Evolutionary conservation across 495 filamentous ascomycete genomes (phyloP).

Genomic region (Diplogelasinospora grovesii): DNA sequence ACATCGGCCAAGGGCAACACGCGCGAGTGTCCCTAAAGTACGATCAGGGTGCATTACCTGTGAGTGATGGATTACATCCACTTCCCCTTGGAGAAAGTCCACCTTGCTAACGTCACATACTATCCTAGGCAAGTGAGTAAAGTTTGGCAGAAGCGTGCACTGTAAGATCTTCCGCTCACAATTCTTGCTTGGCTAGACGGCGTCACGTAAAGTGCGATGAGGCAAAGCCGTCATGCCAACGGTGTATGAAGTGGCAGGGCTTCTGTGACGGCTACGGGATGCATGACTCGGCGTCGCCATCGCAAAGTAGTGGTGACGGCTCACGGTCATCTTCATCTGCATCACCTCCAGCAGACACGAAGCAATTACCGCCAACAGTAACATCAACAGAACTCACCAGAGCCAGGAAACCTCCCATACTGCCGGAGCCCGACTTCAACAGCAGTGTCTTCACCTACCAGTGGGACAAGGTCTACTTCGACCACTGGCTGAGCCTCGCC

Average conservation of each 20-base stretch:
- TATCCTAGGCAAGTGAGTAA: conserved; percentile 21
- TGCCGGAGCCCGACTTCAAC: background rate
- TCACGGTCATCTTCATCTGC: too few species aligned
- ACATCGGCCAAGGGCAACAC: conserved; percentile 18
- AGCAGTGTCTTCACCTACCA: conserved; percentile 3
- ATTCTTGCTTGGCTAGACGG: conserved; percentile 12
- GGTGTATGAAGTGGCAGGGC: conserved; percentile 25
- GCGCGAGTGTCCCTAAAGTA: conserved; percentile 29
- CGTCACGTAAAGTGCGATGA: conserved; percentile 55
- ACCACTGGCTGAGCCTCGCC: conserved; percentile 12
- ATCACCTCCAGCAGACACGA: conserved; percentile 1
- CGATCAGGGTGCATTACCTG: conserved; percentile 44
- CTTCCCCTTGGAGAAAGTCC: background rate
- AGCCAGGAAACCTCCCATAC: background rate
- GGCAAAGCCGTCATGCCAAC: conserved; percentile 37
- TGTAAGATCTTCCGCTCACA: background rate
- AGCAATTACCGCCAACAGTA: background rate
- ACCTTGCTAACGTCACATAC: background rate
- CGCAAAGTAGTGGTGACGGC: too few species aligned
- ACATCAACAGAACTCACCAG: background rate
- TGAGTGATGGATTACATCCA: conserved; percentile 31
- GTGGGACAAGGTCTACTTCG: conserved; percentile 18
- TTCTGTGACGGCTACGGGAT: conserved; percentile 23
- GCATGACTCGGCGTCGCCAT: too few species aligned
- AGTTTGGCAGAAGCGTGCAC: background rate